Evolutionary conservation across 139 green algal species (phyloP).

Genomic region (Chlamydomonas asymmetrica): DNA sequence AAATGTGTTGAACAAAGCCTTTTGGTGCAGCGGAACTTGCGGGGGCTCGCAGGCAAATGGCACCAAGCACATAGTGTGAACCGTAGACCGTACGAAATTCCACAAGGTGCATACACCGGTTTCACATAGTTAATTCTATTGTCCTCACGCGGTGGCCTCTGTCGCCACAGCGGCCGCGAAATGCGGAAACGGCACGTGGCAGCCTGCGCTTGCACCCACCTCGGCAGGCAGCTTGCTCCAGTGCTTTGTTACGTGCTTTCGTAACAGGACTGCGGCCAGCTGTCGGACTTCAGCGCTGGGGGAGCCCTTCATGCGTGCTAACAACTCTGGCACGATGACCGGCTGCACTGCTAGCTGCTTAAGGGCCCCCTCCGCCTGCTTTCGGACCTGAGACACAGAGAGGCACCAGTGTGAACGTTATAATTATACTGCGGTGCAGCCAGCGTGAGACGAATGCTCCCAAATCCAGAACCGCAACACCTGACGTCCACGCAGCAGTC

Average conservation of each 20-base stretch:
- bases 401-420: neutral
- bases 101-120: too few species aligned
- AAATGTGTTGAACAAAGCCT: too few species aligned
- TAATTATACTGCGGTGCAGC: neutral
- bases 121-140: too few species aligned
- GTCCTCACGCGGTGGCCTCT: too few species aligned
- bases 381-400: slow-evolving; percentile 31
- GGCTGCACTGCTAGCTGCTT: slow-evolving; percentile 39
- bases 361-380: slow-evolving; percentile 43
- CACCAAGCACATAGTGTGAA: neutral
- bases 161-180: too few species aligned
- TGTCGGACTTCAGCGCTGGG: slow-evolving; percentile 56
- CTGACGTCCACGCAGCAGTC: too few species aligned
- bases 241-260: slow-evolving; percentile 61
- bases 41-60: neutral
- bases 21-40: neutral
- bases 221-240: slow-evolving; percentile 46
- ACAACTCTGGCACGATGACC: slow-evolving; percentile 53
- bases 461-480: neutral
- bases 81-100: too few species aligned
- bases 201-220: too few species aligned
- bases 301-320: slow-evolving; percentile 42
- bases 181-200: too few species aligned
- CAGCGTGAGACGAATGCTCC: neutral
- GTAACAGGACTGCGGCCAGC: slow-evolving; percentile 67